Percentiles rank a stretch among this genome's conserved stretches.
These are phyloP conservation scores for Rhodotorula sp. DNA, from an alignment of 1,284 basidiomycete species.

Conservation along the genomic window DNA sequence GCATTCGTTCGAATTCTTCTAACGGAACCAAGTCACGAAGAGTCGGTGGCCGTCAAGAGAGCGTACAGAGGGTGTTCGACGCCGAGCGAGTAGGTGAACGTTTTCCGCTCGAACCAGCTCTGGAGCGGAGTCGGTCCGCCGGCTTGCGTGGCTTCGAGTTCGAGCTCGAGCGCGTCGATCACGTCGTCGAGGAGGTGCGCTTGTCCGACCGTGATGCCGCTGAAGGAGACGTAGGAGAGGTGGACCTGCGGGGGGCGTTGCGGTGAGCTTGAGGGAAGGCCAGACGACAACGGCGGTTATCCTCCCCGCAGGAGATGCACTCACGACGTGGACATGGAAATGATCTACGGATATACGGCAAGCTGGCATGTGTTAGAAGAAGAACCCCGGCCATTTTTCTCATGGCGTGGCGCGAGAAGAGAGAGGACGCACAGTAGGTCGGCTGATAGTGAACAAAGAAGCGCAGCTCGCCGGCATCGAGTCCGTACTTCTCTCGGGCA, in stretches of 20 bases:
- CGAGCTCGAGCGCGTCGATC: slow-evolving; percentile 64
- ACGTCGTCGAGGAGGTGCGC: slow-evolving; percentile 91
- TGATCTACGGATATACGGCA: slow-evolving; percentile 62
- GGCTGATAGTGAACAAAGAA: slow-evolving; percentile 95
- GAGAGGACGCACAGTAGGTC: slow-evolving; percentile 73
- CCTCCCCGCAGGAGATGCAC: no score
- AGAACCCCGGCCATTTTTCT: no score
- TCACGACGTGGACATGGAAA: slow-evolving; percentile 91
- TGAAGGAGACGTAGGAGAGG: slow-evolving; percentile 62
- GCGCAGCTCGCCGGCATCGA: slow-evolving; percentile 63
- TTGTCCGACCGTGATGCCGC: slow-evolving; percentile 79
- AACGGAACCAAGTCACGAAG: no score
- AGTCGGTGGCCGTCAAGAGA: neutral
- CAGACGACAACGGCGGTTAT: no score
- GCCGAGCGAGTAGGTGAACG: slow-evolving; percentile 78
- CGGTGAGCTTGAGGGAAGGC: neutral
- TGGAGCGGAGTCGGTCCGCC: slow-evolving; percentile 53
- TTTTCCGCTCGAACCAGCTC: slow-evolving; percentile 62
- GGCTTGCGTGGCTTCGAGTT: slow-evolving; percentile 52
- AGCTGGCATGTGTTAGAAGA: no score
- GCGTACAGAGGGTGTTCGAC: slow-evolving; percentile 60
- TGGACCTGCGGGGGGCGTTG: slow-evolving; percentile 47
- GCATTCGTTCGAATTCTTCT: neutral
- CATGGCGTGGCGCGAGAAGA: no score
- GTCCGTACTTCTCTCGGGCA: slow-evolving; percentile 63